Evolutionary conservation across 2,329 filamentous ascomycete species (phyloP), one percentile per base, ranked within the genome.

Genomic region (Xylariaceae sp.): DNA sequence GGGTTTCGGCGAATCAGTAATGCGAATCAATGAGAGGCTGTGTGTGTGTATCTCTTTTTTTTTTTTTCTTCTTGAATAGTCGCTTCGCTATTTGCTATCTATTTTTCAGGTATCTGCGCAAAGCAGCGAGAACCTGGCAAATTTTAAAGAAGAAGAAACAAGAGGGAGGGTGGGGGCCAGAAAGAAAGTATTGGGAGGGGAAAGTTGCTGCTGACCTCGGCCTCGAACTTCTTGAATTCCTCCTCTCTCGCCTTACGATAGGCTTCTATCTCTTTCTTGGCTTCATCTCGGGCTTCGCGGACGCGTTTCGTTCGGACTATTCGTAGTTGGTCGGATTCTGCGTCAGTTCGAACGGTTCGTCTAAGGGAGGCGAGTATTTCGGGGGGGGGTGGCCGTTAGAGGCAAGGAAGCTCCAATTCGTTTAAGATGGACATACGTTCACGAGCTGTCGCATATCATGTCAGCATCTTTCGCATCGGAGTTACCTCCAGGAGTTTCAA

Each of bases 251-350:
- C 76, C 68, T 86, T 83, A 71, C 86, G 85, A 79, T 99, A 97
- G 54, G 90, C 87, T 63, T 96, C 89, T 68, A 99, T 96, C 73
- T 99, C 92, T 76, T 95, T 95, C 77, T 96, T 95, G 60, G 94
- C 94, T 75, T 99, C 94, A 70, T 89, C 85, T 70, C 92, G 89
- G 61, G 94, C 94, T 77, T 97, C 94, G 76, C 90, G 95, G 75
- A 99, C 90, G 71, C 91, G 86, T 80, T 96, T 96, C 60, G 94
- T 96, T 70, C 94, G 91, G 81, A 91, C 68, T 70, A 71, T 37
- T 41, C 39, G 47, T 58, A 66, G 60, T 65, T 63, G 49, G 26
- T 47, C 47, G 35, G 29, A 40, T 54, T 19, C 52, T 64, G 32
- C 56, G 57, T 54, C 8, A 54, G 52, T 50, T 30, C 19, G 1